Percentiles rank a stretch among this genome's conserved stretches.
Evolutionary conservation across 371 early-diverging fungal genomes (phyloP).

Genomic region (Syncephalastrum contaminatum): DNA sequence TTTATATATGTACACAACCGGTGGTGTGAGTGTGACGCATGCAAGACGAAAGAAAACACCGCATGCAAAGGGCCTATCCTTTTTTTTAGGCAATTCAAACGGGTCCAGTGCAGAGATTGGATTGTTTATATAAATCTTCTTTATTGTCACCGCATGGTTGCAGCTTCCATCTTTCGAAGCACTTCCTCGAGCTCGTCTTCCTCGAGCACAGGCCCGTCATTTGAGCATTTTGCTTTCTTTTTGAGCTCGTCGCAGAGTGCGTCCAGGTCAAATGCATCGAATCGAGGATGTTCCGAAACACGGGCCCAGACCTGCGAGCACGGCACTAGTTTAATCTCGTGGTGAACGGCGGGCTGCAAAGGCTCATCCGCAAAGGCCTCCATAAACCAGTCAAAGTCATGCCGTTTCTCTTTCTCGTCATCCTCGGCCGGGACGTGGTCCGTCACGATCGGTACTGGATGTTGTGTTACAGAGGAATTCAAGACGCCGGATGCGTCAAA

Average conservation of each 20-base stretch:
- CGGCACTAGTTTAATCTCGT: slow-evolving; percentile 9
- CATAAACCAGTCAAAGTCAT: slow-evolving; percentile 12
- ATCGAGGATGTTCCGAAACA: slow-evolving; percentile 45
- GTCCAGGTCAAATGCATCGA: slow-evolving; percentile 58
- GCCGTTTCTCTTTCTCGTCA: not conserved
- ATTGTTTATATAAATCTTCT: too few species aligned
- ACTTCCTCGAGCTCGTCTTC: slow-evolving; percentile 37
- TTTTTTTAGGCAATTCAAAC: too few species aligned
- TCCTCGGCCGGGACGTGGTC: slow-evolving; percentile 4
- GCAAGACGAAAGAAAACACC: too few species aligned
- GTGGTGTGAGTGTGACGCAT: too few species aligned
- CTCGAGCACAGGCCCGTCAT: slow-evolving; percentile 46
- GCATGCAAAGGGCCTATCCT: too few species aligned
- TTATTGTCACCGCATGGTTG: too few species aligned
- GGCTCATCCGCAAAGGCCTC: slow-evolving; percentile 14
- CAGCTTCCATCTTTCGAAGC: slow-evolving; percentile 3
- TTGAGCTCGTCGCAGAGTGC: slow-evolving; percentile 56
- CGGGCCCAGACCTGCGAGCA: slow-evolving; percentile 43
- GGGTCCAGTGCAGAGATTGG: too few species aligned
- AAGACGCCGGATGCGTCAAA: slow-evolving; percentile 42
- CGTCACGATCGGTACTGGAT: slow-evolving; percentile 46
- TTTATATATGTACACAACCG: too few species aligned
- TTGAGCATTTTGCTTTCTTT: slow-evolving; percentile 59
- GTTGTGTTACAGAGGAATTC: slow-evolving; percentile 30
- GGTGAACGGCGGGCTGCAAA: not conserved